These are phyloP conservation scores for Hydnomerulius pinastri DNA, from an alignment of 768 basidiomycete species.

Conservation along the genomic window DNA sequence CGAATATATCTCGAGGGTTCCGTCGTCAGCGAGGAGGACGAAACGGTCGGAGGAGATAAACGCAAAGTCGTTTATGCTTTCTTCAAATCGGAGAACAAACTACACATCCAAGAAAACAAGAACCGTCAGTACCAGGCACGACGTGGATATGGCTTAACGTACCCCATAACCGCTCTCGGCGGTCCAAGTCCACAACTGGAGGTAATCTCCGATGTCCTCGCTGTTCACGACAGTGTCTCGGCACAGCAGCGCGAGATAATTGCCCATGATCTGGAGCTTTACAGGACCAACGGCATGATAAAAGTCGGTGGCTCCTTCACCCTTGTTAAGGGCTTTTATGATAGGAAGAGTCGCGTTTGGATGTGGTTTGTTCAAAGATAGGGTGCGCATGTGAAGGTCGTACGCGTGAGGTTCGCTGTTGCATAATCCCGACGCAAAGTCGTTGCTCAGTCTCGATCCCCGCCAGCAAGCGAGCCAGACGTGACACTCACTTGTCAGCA, in stretches of 20 bases:
- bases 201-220: conserved; percentile 41
- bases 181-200: conserved; percentile 57
- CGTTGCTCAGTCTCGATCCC: no score
- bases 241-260: conserved; percentile 50
- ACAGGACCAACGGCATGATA: conserved; percentile 31
- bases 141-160: conserved; percentile 16
- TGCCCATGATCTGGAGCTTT: conserved; percentile 47
- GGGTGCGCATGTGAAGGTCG: conserved; percentile 51
- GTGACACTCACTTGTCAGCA: conserved; percentile 40
- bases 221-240: conserved; percentile 35
- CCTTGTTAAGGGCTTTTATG: conserved; percentile 18
- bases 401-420: conserved; percentile 44
- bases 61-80: conserved; percentile 55
- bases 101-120: conserved; percentile 15
- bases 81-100: conserved; percentile 42
- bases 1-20: conserved; percentile 50
- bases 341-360: conserved; percentile 41
- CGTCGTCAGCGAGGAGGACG: conserved; percentile 48
- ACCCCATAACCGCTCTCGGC: conserved; percentile 37
- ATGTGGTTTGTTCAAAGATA: conserved; percentile 53
- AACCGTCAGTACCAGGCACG: conserved; percentile 2
- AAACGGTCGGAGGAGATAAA: conserved; percentile 49
- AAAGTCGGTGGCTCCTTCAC: background rate
- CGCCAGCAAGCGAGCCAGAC: no score
- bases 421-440: background rate